A percentile compares a stretch with the other conserved stretches of the same genome.
phyloP scores from a whole-genome alignment of 768 basidiomycete species.

The Tephrocybe rancida region DNA sequence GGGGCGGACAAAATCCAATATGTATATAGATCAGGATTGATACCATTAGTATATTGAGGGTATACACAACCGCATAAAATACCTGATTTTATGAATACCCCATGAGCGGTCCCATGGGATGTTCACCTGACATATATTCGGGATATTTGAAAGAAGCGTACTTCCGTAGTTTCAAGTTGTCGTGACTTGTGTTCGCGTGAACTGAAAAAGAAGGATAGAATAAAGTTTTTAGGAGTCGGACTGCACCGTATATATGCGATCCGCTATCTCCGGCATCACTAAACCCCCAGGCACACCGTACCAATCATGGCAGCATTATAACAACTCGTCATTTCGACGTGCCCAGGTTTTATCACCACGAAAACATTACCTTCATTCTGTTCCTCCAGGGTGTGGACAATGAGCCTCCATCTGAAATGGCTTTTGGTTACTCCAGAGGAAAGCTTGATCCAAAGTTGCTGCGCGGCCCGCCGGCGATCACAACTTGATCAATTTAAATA shows the following conservation, averaged over 20 bases:
- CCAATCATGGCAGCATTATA: neutral
- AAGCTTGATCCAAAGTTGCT: no score
- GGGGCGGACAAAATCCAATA: slow-evolving; percentile 12
- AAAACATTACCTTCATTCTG: no score
- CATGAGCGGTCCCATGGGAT: slow-evolving; percentile 13
- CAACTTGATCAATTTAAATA: no score
- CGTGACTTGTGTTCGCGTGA: slow-evolving; percentile 3
- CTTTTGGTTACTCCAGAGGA: no score
- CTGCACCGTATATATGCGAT: slow-evolving; percentile 3
- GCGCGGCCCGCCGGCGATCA: no score
- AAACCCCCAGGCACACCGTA: neutral
- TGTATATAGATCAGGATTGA: slow-evolving; percentile 10
- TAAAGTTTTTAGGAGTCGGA: slow-evolving; percentile 19
- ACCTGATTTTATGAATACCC: neutral
- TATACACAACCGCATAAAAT: neutral
- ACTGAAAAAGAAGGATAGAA: slow-evolving; percentile 6
- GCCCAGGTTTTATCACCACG: no score
- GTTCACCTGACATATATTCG: slow-evolving; percentile 13
- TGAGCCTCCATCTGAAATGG: no score
- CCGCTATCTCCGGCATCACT: slow-evolving; percentile 18
- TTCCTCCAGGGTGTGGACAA: no score
- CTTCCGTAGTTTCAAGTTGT: neutral
- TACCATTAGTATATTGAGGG: neutral
- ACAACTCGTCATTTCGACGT: no score
- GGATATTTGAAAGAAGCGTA: slow-evolving; percentile 1